Conservation (phyloP, 345 rosid genomes). For the Populus nigra region DNA sequence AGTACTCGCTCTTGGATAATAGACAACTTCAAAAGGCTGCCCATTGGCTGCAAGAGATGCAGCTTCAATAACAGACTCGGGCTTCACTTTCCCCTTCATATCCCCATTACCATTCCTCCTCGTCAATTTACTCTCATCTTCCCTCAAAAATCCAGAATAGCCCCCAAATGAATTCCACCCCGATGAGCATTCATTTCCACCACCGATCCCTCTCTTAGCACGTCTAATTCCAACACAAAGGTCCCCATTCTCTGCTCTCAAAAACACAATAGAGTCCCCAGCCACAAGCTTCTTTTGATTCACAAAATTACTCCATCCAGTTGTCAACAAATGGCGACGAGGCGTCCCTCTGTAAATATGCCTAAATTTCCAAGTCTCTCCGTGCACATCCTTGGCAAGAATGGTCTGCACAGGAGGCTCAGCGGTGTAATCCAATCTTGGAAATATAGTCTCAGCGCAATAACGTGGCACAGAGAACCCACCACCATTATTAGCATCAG, state of each 20-base stretch:
- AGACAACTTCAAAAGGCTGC: slow-evolving; percentile 71
- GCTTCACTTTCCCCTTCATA: slow-evolving; percentile 50
- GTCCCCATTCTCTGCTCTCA: slow-evolving; percentile 82
- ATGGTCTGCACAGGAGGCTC: slow-evolving; percentile 98
- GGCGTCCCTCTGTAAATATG: slow-evolving; percentile 97
- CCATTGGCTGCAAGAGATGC: slow-evolving; percentile 60
- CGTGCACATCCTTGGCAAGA: slow-evolving; percentile 89
- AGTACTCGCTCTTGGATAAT: slow-evolving; percentile 79
- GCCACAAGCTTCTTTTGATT: slow-evolving; percentile 97
- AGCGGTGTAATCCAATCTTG: slow-evolving; percentile 69
- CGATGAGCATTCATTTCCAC: slow-evolving; percentile 56
- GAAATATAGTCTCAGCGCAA: slow-evolving; percentile 97
- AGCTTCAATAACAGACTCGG: slow-evolving; percentile 74
- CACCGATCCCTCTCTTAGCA: slow-evolving; percentile 74
- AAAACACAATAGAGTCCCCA: slow-evolving; percentile 87
- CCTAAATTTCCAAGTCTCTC: slow-evolving; percentile 86
- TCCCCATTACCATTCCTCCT: slow-evolving; percentile 42
- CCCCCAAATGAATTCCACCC: slow-evolving; percentile 71
- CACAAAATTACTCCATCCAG: slow-evolving; percentile 98
- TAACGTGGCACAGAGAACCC: slow-evolving; percentile 98
- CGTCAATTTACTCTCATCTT: slow-evolving; percentile 46
- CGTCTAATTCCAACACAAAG: slow-evolving; percentile 90
- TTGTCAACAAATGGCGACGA: slow-evolving; percentile 87
- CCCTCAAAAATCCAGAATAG: slow-evolving; percentile 56
- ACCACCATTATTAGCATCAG: slow-evolving; percentile 98